Evolutionary conservation across 768 basidiomycete genomes (phyloP), one percentile per base, ranked within the genome.

Genomic region (Tulasnella sp.): DNA sequence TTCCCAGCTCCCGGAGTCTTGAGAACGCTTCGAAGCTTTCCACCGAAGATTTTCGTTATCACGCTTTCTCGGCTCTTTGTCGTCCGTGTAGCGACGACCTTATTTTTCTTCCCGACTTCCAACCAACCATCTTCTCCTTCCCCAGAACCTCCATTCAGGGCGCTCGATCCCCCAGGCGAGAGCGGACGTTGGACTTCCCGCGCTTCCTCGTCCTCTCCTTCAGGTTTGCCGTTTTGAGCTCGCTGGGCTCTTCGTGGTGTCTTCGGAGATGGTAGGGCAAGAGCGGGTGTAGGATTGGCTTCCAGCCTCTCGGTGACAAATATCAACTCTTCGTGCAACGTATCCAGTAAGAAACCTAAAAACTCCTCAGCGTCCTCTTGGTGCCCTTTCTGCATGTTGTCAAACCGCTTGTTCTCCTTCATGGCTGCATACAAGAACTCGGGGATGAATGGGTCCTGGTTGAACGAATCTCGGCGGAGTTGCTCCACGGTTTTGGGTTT

Each of bases 311-410:
- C 87, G 9, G 90, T 85, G n/a, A 97, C 85, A 3, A 88, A 87
- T 4, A 94, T 86, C 16, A 98, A 84, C 86, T 99, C 97, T 84
- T 99, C 97, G 84, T 97, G 95, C 7, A 99, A 87, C 0, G 96
- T 94, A 82, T 98, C 96, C 36, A 98, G 88, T 86, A 95, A 97
- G 86, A 98, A 98, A 3, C 97, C 97, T n/a, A 99, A 88, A 85
- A 98, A 99, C 85, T 99, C 97, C 85, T 99, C 97, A 14, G 97
- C 97, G 80, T 99, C 97, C 84, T 99, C 97, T 86, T 99, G 97
- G 80, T 96, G 94, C 0, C 96, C 96, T 48, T 94, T 91, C 90
- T 95, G 87, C 96, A 98, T 98, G 71, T 89, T 90, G 83, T 97
- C 96, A 83, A 98, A 98, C 81, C 94, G 88, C 86, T 95, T 95